These are phyloP conservation scores for Phallus indusiatus DNA, from an alignment of 768 basidiomycete species.

Conservation along the genomic window DNA sequence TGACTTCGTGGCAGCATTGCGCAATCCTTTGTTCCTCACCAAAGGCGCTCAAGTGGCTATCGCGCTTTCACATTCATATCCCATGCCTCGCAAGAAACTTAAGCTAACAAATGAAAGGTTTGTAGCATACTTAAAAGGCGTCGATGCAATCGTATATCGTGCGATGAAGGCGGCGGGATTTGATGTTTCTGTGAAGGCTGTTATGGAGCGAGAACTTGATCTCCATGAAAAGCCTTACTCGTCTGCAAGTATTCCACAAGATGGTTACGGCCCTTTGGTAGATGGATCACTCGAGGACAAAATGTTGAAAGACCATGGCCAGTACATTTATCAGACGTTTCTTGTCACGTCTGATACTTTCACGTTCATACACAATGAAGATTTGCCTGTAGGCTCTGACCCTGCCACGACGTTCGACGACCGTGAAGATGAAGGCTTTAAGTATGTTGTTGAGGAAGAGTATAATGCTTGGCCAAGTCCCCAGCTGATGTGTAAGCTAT, in stretches of 20 bases:
- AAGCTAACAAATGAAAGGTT: no score
- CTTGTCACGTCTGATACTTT: background rate
- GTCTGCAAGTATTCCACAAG: background rate
- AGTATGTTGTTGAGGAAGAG: background rate
- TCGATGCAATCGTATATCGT: background rate
- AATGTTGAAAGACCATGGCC: no score
- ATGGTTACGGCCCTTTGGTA: background rate
- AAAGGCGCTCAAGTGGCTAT: background rate
- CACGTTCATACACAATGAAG: background rate
- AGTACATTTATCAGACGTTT: no score
- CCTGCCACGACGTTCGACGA: no score
- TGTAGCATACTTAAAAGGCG: no score
- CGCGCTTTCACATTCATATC: no score
- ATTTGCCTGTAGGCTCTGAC: no score
- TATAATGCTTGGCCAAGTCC: background rate
- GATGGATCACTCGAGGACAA: background rate
- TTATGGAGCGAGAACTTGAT: background rate
- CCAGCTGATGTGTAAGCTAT: background rate
- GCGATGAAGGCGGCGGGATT: background rate
- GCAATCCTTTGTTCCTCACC: background rate
- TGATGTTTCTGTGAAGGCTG: background rate
- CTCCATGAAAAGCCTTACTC: background rate
- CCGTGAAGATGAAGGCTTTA: background rate
- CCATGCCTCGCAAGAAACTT: no score
- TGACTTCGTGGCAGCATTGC: background rate